Evolutionary conservation across 768 basidiomycete species (phyloP).

Genomic region (Pilatotrama ljubarskyi): DNA sequence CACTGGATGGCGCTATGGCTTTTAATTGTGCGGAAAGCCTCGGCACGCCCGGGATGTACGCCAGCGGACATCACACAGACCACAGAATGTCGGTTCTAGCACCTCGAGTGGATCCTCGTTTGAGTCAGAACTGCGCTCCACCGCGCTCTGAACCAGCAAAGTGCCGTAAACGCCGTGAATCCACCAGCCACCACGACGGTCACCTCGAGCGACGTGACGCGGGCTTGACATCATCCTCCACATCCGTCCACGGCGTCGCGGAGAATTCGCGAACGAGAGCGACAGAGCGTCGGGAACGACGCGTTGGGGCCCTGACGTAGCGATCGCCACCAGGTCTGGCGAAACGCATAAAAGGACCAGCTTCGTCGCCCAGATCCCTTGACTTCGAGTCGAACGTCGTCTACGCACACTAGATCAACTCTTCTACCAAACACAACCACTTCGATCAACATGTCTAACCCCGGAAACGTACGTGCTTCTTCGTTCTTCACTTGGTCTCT

Average conservation of each 20-base stretch:
- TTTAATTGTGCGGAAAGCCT: too few relatives aligned
- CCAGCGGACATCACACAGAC: background rate
- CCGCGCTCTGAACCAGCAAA: too few relatives aligned
- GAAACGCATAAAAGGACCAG: background rate
- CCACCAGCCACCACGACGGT: too few relatives aligned
- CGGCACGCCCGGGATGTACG: too few relatives aligned
- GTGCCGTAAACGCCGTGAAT: too few relatives aligned
- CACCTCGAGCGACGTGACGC: background rate
- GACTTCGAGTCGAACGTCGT: background rate
- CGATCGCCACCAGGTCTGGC: background rate
- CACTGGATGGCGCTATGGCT: too few relatives aligned
- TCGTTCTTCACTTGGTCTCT: too few relatives aligned
- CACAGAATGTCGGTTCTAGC: too few relatives aligned
- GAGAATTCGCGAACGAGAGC: background rate
- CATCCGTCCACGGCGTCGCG: background rate
- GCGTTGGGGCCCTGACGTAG: background rate
- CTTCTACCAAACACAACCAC: background rate
- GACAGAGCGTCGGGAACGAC: background rate
- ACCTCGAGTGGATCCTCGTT: too few relatives aligned
- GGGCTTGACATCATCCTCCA: background rate
- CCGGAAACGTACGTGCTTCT: constrained; percentile 13
- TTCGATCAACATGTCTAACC: constrained; percentile 9
- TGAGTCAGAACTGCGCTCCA: too few relatives aligned
- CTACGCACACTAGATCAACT: background rate
- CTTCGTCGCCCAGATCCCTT: background rate